Conservation (phyloP, 2,329 filamentous ascomycete species). For the Colletotrichum tofieldiae region DNA sequence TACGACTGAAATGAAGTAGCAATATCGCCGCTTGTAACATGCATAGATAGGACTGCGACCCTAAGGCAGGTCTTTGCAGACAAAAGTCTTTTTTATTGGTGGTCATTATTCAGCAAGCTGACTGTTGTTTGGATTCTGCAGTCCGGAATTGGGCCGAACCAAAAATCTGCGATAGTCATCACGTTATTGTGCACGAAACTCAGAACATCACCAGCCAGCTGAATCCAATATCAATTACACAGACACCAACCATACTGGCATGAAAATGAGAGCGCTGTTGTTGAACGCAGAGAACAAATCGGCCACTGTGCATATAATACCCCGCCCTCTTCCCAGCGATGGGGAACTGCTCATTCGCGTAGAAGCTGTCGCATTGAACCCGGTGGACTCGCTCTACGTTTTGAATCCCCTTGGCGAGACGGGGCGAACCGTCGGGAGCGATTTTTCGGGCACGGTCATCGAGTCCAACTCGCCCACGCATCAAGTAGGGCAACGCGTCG, state of each 20-base stretch:
- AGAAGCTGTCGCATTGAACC: conserved; percentile 48
- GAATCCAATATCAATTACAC: neutral
- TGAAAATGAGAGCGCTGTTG: neutral
- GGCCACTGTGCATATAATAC: neutral
- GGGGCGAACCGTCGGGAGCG: conserved; percentile 55
- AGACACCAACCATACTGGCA: neutral
- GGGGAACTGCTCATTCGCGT: conserved; percentile 47
- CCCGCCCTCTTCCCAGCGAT: neutral
- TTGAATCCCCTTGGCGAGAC: conserved; percentile 51
- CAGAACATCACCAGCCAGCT: too few species aligned
- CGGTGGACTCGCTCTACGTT: conserved; percentile 53
- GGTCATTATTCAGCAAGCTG: too few species aligned
- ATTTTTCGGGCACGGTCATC: conserved; percentile 57
- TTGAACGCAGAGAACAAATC: neutral
- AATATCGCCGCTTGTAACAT: too few species aligned
- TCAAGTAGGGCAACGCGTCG: conserved; percentile 52
- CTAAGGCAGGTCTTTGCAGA: too few species aligned
- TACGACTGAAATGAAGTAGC: too few species aligned
- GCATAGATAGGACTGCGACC: too few species aligned
- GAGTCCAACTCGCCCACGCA: conserved; percentile 36
- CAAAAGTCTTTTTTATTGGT: too few species aligned
- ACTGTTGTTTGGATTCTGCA: too few species aligned
- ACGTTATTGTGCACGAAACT: too few species aligned
- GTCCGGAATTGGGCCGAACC: too few species aligned
- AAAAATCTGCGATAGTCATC: too few species aligned